Evolutionary conservation across 2,329 filamentous ascomycete species (phyloP).

Genomic region (Chrysosporium queenslandicum): DNA sequence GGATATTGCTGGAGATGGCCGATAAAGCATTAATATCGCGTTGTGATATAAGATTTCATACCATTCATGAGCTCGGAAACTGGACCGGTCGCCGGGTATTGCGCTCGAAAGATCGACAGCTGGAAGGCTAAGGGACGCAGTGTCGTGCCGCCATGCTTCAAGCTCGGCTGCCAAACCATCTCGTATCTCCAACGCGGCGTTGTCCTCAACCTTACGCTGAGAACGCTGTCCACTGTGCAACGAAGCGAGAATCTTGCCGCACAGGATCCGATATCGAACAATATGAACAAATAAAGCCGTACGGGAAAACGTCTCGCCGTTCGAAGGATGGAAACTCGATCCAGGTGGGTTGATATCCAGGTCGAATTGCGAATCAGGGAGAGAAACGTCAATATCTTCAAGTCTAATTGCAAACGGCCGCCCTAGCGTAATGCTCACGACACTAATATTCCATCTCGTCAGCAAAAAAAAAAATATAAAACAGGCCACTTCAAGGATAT

Average conservation of each 20-base stretch:
- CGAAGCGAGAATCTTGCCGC: conserved; percentile 31
- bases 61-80: conserved; percentile 36
- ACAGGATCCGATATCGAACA: conserved; percentile 34
- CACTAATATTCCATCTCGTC: conserved; percentile 4
- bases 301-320: conserved; percentile 14
- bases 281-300: conserved; percentile 33
- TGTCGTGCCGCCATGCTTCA: conserved; percentile 21
- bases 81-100: conserved; percentile 26
- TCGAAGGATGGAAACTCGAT: conserved; percentile 12
- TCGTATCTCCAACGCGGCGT: conserved; percentile 9
- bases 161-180: conserved; percentile 14
- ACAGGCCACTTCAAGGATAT: no score
- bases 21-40: conserved; percentile 36
- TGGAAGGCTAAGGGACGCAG: conserved; percentile 13
- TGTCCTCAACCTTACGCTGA: conserved; percentile 3
- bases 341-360: conserved; percentile 14
- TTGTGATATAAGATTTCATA: conserved; percentile 39
- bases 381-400: conserved; percentile 35
- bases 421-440: conserved; percentile 31
- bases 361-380: conserved; percentile 25
- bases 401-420: conserved; percentile 34
- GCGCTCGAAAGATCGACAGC: conserved; percentile 15
- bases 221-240: conserved; percentile 22
- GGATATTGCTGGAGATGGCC: conserved; percentile 32
- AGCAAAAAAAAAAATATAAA: neutral